Evolutionary conservation across 2,329 filamentous ascomycete genomes (phyloP).

Genomic region (Daldinia eschscholtzii): DNA sequence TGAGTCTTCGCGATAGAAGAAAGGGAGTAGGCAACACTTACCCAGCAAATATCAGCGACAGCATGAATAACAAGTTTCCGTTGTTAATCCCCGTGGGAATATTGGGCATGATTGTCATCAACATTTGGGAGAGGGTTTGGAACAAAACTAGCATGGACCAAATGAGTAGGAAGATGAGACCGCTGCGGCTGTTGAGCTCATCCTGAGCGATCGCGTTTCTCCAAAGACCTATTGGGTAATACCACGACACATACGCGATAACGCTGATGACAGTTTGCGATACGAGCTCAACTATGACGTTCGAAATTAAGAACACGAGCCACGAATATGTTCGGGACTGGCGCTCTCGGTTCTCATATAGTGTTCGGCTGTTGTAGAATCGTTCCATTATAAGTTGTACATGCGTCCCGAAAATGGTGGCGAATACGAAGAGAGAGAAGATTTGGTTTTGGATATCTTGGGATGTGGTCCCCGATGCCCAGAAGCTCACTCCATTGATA

Average conservation of each 20-base stretch:
- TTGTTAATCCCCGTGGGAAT: no score
- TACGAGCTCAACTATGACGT: conserved; percentile 82
- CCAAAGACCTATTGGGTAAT: conserved; percentile 30
- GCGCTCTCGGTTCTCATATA: conserved; percentile 86
- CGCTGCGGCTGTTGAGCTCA: conserved; percentile 7
- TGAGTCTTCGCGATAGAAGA: no score
- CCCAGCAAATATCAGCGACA: no score
- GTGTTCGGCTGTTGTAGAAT: conserved; percentile 80
- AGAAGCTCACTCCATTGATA: conserved; percentile 86
- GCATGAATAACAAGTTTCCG: no score
- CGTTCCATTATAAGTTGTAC: conserved; percentile 84
- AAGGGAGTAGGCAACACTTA: conserved; percentile 10
- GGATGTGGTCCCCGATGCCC: conserved; percentile 68
- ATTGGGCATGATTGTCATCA: no score
- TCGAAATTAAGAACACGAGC: conserved; percentile 83
- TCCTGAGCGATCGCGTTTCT: conserved; percentile 16
- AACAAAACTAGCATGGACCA: not conserved
- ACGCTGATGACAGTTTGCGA: conserved; percentile 20
- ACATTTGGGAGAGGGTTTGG: no score
- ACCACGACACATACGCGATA: conserved; percentile 18
- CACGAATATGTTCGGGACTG: conserved; percentile 85
- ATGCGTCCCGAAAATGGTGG: conserved; percentile 80
- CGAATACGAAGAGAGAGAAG: conserved; percentile 39
- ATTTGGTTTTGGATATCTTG: conserved; percentile 73
- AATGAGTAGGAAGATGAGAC: conserved; percentile 18